phyloP scores from a whole-genome alignment of 495 filamentous ascomycete species.

The Hypoxylon subgilvum region DNA sequence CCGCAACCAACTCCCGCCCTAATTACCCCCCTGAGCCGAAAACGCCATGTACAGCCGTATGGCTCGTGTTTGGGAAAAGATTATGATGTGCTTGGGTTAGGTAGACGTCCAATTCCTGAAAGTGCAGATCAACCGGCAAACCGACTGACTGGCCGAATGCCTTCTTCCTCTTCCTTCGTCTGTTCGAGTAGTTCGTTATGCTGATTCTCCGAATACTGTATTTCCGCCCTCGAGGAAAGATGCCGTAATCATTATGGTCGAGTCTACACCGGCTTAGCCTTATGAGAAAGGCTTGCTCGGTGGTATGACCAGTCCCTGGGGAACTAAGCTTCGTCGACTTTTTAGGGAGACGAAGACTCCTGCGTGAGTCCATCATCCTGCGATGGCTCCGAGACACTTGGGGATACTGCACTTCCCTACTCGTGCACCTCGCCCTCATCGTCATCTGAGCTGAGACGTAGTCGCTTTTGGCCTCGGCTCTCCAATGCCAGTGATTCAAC shows the following conservation, averaged over 20 bases:
- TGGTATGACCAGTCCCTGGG: not conserved
- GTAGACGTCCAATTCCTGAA: too few relatives aligned
- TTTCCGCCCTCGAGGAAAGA: too few relatives aligned
- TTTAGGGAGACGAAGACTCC: too few relatives aligned
- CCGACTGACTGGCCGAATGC: too few relatives aligned
- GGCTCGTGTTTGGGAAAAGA: too few relatives aligned
- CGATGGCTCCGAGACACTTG: not conserved
- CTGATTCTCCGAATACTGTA: not conserved
- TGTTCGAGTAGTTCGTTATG: too few relatives aligned
- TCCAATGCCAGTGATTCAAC: conserved; percentile 35
- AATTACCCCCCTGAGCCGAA: conserved; percentile 9
- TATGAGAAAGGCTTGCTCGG: not conserved
- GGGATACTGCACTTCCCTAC: conserved; percentile 10
- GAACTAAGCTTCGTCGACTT: too few relatives aligned
- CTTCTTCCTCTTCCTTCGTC: too few relatives aligned
- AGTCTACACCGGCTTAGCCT: not conserved
- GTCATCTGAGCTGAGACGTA: conserved; percentile 38
- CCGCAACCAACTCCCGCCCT: conserved; percentile 12
- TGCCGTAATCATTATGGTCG: not conserved
- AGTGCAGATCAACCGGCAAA: too few relatives aligned
- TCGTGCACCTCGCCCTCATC: conserved; percentile 44
- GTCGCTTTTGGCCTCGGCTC: conserved; percentile 38
- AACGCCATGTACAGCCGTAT: conserved; percentile 23
- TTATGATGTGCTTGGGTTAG: too few relatives aligned
- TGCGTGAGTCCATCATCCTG: too few relatives aligned